Percentiles rank a stretch among this genome's conserved stretches.
phyloP scores from a whole-genome alignment of 257 asterid species.

The Fraxinus pennsylvanica region DNA sequence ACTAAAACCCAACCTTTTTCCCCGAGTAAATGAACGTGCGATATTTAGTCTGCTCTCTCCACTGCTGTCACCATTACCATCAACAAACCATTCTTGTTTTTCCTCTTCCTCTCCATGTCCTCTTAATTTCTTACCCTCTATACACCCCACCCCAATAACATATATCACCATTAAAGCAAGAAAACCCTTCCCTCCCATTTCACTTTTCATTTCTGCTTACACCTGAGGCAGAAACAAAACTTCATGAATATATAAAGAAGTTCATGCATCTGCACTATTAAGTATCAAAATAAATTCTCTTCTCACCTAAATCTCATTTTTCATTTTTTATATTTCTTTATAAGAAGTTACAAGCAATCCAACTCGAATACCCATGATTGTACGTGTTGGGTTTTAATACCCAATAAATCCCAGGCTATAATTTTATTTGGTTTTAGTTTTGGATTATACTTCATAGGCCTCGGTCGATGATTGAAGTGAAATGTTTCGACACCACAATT shows the following conservation, averaged over 20 bases:
- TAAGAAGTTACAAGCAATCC: constrained; percentile 29
- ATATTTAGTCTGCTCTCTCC: constrained; percentile 1
- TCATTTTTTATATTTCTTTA: constrained; percentile 11
- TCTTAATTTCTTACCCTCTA: constrained; percentile 36
- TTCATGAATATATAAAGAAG: constrained; percentile 19
- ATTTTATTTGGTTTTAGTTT: too few relatives aligned
- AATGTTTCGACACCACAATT: too few relatives aligned
- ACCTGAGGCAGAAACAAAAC: constrained; percentile 20
- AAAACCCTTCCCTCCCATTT: constrained; percentile 36
- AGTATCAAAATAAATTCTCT: constrained; percentile 31
- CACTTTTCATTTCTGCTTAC: background rate
- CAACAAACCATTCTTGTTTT: constrained; percentile 25
- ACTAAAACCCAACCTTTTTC: constrained; percentile 20
- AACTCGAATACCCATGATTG: constrained; percentile 36
- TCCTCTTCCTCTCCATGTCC: constrained; percentile 15
- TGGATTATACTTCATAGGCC: too few relatives aligned
- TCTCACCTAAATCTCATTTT: constrained; percentile 36
- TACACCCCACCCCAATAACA: constrained; percentile 37
- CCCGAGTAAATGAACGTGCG: constrained; percentile 3
- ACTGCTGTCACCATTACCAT: constrained; percentile 11
- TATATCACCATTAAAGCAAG: constrained; percentile 29
- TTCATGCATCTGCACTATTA: constrained; percentile 17
- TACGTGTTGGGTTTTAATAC: constrained; percentile 4
- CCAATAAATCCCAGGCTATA: too few relatives aligned
- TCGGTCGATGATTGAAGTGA: too few relatives aligned